These are phyloP conservation scores for Fraxinus cuspidata DNA, from an alignment of 257 asterid genomes.

Conservation along the genomic window DNA sequence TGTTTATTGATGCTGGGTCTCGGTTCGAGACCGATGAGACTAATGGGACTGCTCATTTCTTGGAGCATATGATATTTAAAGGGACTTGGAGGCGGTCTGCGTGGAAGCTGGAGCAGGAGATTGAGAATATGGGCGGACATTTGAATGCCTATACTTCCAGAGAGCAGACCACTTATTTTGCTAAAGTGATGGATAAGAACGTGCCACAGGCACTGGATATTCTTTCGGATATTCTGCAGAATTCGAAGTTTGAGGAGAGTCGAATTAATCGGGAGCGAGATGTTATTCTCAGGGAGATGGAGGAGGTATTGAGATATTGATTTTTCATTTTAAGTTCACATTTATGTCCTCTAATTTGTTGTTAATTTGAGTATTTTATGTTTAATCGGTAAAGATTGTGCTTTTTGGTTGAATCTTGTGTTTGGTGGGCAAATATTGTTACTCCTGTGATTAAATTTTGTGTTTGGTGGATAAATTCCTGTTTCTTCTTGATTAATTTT, in stretches of 20 bases:
- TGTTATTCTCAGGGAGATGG: constrained; percentile 94
- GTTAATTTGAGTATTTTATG: background rate
- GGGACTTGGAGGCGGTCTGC: constrained; percentile 78
- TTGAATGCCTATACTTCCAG: constrained; percentile 94
- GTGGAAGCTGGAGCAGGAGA: constrained; percentile 83
- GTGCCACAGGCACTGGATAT: constrained; percentile 76
- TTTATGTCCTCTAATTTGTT: background rate
- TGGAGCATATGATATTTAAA: constrained; percentile 98
- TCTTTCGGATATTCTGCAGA: constrained; percentile 82
- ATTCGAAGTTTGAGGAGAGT: constrained; percentile 67
- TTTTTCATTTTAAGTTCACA: background rate
- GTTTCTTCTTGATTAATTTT: background rate
- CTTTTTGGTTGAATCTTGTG: constrained; percentile 12
- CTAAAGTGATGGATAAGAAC: constrained; percentile 70
- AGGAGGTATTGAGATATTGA: constrained; percentile 58
- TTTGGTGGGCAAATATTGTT: background rate
- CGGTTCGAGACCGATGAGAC: constrained; percentile 80
- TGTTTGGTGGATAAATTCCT: constrained; percentile 3
- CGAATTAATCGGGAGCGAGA: constrained; percentile 82
- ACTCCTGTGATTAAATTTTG: background rate
- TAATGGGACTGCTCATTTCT: constrained; percentile 90
- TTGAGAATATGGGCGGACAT: constrained; percentile 99
- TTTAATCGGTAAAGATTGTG: constrained; percentile 7
- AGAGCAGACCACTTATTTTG: constrained; percentile 92
- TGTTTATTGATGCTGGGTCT: constrained; percentile 95